Evolutionary conservation across 495 filamentous ascomycete genomes (phyloP), one percentile per base, ranked within the genome.

Genomic region (Trichoderma asperelloides): DNA sequence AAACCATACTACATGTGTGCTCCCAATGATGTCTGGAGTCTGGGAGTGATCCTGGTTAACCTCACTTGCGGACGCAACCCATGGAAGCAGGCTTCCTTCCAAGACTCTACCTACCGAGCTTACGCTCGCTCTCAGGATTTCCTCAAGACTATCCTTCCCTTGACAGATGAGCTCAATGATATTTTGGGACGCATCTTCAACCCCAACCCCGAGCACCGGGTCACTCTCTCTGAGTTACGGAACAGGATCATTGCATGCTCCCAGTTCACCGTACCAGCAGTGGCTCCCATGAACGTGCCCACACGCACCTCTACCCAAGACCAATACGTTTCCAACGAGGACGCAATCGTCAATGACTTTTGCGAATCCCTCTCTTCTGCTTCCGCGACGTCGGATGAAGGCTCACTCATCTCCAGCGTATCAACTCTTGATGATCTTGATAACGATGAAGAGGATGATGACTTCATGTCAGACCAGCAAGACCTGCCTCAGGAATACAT

Each of bases 21-120:
- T 64, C 91, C 93, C 25, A 99, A 98, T 82, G 95, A 99, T 77
- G 87, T 99, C 71, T 99, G 95, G 95, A 94, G 91, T 75, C 85
- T 99, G 57, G 95, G 95, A 65, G 94, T 99, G 15, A 96, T 99
- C 77, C 83, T 99, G 68, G 92, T 99, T 68, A 99, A 99, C 77
- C 85, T 99, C 67, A 96, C 93, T 68, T 98, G 95, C 82, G 94
- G 95, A 74, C 91, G 96, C 71, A 99, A 99, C 78, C 95, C 95
- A 69, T 99, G 95, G 95, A 98, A 97, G 79, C 88, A 93, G 68
- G 96, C 95, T 65, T 96, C 91, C 13, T 78, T 87, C 70, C 91
- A 96, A 73, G 96, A 99, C 78, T 91, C 93, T 69, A 98, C 96
- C 28, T 99, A 97, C 84, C 87, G 89, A 74, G 95, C 94, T 40